A percentile compares a stretch with the other conserved stretches of the same genome.
Evolutionary conservation across 257 asterid species (phyloP).

Genomic region (Rhazya stricta): DNA sequence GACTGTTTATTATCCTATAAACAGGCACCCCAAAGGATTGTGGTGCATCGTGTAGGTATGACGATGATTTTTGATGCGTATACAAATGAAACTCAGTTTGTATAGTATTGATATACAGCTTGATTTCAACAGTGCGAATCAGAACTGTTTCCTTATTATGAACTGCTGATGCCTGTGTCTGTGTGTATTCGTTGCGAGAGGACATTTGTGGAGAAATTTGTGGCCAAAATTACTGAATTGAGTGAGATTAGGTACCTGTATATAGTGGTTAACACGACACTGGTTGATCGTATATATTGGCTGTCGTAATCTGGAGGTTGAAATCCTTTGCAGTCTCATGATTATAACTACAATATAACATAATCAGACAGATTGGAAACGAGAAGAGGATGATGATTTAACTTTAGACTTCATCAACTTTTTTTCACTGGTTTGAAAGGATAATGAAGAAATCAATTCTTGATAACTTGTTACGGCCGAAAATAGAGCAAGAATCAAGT

Average conservation of each 20-base stretch:
- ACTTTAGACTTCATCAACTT: not conserved
- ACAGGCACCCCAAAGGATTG: too few species aligned
- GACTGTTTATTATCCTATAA: not conserved
- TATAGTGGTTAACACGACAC: constrained; percentile 22
- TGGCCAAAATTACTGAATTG: constrained; percentile 10
- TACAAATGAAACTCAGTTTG: too few species aligned
- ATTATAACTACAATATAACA: not conserved
- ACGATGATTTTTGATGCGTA: too few species aligned
- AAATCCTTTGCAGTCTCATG: constrained; percentile 11
- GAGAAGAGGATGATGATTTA: not conserved
- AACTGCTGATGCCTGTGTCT: too few species aligned
- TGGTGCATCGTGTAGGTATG: too few species aligned
- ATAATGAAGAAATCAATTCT: not conserved
- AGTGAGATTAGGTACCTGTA: constrained; percentile 11
- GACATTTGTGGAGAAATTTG: not conserved
- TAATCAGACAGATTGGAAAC: not conserved
- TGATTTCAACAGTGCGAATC: too few species aligned
- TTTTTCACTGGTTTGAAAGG: not conserved
- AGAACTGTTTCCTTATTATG: too few species aligned
- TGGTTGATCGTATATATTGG: constrained; percentile 6
- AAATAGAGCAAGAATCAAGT: not conserved
- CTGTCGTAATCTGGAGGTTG: constrained; percentile 10
- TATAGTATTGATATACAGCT: too few species aligned
- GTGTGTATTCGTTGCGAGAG: not conserved
- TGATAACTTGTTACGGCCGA: not conserved